Evolutionary conservation across 371 early-diverging fungal genomes (phyloP), one percentile per base, ranked within the genome.

Genomic region (Basidiobolus meristosporus): DNA sequence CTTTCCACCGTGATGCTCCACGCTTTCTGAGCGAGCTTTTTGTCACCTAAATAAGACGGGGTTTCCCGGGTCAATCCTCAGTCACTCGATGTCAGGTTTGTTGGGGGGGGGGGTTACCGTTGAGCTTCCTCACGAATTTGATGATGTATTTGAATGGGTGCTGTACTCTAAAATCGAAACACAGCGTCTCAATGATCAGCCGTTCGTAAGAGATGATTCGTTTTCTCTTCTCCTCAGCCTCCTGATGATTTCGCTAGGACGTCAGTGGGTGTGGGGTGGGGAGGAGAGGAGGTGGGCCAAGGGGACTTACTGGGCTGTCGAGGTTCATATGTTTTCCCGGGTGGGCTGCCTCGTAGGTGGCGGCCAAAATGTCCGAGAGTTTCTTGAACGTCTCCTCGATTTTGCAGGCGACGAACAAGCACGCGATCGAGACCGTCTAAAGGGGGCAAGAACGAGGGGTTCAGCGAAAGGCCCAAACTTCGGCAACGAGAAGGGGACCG

Each of bases 371-470:
- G 42, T 82, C 81, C 47, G 72, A 73, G 23, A 79, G 59, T 38
- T 70, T 73, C 40, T 82, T 82, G 44, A 72, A 62, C 0, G 79
- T 80, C 38, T 82, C 83, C 40, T 82, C 79, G 40, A 79, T 72
- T 41, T 82, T 82, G 19, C 68, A 71, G 2, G 78, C 77, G 1
- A 79, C 81, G 51, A 77, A 77, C 10, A 82, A 44, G 39, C 77
- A 77, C 10, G 79, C 68, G 22, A 72, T 54, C 31, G 56, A 63
- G 28, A 67, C 60, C 47, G 65, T 73, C 70, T 65, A 52, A 40
- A 15, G 42, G 38, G n/a, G 42, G 36, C 19, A 39, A 22, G 40
- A 19, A 39, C 23, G 26, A 6, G 4, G 14, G 12, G 6, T 34
- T 4, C n/a, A n/a, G n/a, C 9, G 7, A 30, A 30, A n/a, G 7